Evolutionary conservation across 2,329 filamentous ascomycete species (phyloP).

Genomic region (Exophiala dermatitidis): DNA sequence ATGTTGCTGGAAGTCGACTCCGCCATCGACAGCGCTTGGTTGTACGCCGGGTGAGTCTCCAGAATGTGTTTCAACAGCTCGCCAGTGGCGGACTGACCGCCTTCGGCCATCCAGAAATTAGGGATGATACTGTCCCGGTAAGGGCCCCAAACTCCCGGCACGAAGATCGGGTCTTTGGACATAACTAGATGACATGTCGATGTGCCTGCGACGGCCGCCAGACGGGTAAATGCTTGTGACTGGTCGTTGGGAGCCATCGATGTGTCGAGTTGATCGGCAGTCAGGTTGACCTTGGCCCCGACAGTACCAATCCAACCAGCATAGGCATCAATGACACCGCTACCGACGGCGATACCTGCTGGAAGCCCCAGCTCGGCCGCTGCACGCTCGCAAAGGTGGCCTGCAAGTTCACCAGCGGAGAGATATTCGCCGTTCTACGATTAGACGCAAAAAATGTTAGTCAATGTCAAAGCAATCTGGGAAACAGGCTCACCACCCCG

Average conservation of each 20-base stretch:
- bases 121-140: constrained; percentile 92
- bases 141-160: constrained; percentile 92
- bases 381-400: constrained; percentile 74
- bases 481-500: constrained; percentile 70
- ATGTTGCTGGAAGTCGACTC: constrained; percentile 80
- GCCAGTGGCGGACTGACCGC: constrained; percentile 91
- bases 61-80: constrained; percentile 91
- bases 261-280: constrained; percentile 59
- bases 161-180: constrained; percentile 87
- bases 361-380: constrained; percentile 76
- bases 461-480: background rate
- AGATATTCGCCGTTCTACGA: constrained; percentile 79
- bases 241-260: constrained; percentile 71
- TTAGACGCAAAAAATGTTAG: constrained; percentile 9
- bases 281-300: constrained; percentile 84
- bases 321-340: constrained; percentile 96
- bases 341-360: constrained; percentile 83
- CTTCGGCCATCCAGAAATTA: constrained; percentile 93
- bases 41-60: constrained; percentile 87
- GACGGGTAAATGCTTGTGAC: constrained; percentile 83
- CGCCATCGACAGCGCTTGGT: constrained; percentile 69
- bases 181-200: constrained; percentile 97
- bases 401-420: constrained; percentile 86
- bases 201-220: constrained; percentile 91
- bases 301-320: constrained; percentile 98